phyloP scores from a whole-genome alignment of 371 early-diverging fungal species.

The Blakeslea trispora region DNA sequence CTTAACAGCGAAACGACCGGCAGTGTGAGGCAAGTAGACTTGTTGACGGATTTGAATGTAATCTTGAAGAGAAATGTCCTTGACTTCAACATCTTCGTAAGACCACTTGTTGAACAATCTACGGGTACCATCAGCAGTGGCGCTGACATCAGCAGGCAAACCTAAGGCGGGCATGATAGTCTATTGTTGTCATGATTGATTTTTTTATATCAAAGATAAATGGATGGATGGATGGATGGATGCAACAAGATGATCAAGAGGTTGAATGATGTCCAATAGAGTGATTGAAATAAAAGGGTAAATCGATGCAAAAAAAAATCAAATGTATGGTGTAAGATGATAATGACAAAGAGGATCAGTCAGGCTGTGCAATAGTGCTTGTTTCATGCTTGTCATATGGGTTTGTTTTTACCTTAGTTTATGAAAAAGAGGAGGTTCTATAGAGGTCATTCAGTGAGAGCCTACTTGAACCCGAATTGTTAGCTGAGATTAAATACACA shows the following conservation, averaged over 20 bases:
- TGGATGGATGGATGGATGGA: slow-evolving; percentile 17
- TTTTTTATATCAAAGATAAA: background rate
- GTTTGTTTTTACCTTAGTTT: background rate
- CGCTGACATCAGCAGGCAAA: slow-evolving; percentile 32
- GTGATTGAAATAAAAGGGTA: too few species aligned
- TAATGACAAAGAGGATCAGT: too few species aligned
- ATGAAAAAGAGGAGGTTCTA: background rate
- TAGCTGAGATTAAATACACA: too few species aligned
- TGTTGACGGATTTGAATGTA: slow-evolving; percentile 94
- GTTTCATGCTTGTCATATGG: background rate
- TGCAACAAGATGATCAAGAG: too few species aligned
- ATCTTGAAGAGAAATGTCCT: slow-evolving; percentile 94
- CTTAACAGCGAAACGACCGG: slow-evolving; percentile 97
- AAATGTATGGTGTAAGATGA: too few species aligned
- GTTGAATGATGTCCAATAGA: too few species aligned
- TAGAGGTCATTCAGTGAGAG: background rate
- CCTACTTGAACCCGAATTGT: too few species aligned
- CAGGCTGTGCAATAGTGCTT: too few species aligned
- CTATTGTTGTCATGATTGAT: slow-evolving; percentile 1
- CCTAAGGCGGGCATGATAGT: slow-evolving; percentile 15
- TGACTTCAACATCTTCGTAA: slow-evolving; percentile 94
- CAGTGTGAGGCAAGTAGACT: slow-evolving; percentile 98
- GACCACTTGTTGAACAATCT: slow-evolving; percentile 95
- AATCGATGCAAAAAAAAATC: background rate
- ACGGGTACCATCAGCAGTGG: slow-evolving; percentile 65